These are phyloP conservation scores for Psilocybe tampanensis DNA, from an alignment of 768 basidiomycete genomes.

Conservation along the genomic window DNA sequence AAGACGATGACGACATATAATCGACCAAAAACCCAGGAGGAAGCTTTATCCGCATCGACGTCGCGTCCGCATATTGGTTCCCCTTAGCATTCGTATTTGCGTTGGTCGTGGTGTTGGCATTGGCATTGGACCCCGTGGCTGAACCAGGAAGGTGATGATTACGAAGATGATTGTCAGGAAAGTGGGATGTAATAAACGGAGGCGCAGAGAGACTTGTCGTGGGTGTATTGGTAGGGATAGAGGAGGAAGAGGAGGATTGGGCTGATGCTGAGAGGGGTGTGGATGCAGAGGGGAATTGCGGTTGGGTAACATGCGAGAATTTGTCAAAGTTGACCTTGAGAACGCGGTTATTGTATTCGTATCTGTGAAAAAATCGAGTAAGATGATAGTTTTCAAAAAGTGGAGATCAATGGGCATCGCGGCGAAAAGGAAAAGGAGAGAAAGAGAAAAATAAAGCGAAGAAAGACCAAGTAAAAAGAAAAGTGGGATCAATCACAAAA, in stretches of 20 bases:
- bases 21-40: slow-evolving; percentile 38
- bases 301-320: slow-evolving; percentile 46
- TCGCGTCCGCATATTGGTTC: slow-evolving; percentile 13
- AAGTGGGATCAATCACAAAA: neutral
- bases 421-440: neutral
- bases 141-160: no score
- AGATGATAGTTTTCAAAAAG: neutral
- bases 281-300: neutral
- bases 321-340: slow-evolving; percentile 94
- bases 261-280: neutral
- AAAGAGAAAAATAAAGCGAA: neutral
- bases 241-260: no score
- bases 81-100: neutral
- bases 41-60: slow-evolving; percentile 30
- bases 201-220: neutral
- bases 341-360: slow-evolving; percentile 83
- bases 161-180: no score
- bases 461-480: neutral
- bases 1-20: slow-evolving; percentile 36
- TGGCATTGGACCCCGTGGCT: neutral
- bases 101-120: slow-evolving; percentile 1
- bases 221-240: neutral
- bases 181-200: no score
- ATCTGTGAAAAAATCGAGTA: slow-evolving; percentile 43
- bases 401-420: neutral